Base-by-base conservation (phyloP, 805 yeast species). In the Wickerhamomyces rabaulensis region DNA sequence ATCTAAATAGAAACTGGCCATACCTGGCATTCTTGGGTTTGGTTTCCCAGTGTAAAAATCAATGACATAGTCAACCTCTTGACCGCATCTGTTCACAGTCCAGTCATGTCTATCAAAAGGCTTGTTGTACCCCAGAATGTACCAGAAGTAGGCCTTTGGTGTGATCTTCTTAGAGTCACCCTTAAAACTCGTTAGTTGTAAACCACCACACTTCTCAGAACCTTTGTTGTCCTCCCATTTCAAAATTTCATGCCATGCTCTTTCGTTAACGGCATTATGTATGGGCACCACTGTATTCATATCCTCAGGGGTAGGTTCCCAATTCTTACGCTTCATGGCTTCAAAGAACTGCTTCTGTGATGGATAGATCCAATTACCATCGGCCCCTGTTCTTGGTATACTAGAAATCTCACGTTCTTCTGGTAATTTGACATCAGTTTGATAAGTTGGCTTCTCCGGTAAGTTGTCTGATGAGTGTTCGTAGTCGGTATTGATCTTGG, bases 41-140 rank as follows among this genome's bases (percentile, higher is more conserved):
- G 80, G 73, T 44, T 74, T 76, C 6, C 84, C 84, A 2, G 56
- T 42, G 65, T 92, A 92, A 62, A 90, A 92, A 64, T 92, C 99
- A 58, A 92, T 92, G 39, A 92, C 97, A 58, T 92, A 92, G 42
- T 89, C 97, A 19, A 92, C 76, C 43, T 77, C 75, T 20, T 69
- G 75, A 3, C 98, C 98, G 64, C 97, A 88, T 45, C 97, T 71
- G 57, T 86, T 82, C 10, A 92, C 76, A 7, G 76, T 72, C 99
- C 99, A 92, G 66, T 92, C 99, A 62, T 92, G 99, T 57, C 99
- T 77, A 66, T 92, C 99, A 67, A 92, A 92, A 0, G 99, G 99
- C 51, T 76, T 76, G 42, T 80, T 81, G 47, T 78, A 73, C 0
- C 96, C 96, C 43, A 87, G 57, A 35, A 80, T 60, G 44, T 78